Conservation (phyloP, 179 eudicot species). For the Beta macrorhiza region DNA sequence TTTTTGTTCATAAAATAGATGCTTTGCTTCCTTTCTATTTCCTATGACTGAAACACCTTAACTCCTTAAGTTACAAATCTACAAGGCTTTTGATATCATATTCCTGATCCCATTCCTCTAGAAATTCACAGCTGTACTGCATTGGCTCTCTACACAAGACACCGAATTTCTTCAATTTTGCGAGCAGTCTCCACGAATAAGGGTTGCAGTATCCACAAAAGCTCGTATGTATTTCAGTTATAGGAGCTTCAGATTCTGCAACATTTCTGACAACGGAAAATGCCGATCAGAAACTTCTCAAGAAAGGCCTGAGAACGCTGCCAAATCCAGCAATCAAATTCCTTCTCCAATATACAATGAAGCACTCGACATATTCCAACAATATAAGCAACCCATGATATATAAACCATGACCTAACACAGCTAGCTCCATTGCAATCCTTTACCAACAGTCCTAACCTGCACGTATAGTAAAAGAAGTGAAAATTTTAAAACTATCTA, state of each 20-base stretch:
- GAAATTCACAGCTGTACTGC: conserved; percentile 14
- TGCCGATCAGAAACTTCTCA: conserved; percentile 13
- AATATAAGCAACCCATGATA: conserved; percentile 16
- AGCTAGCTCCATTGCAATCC: conserved; percentile 26
- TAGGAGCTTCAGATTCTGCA: conserved; percentile 18
- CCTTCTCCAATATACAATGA: conserved; percentile 27
- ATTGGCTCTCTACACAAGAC: conserved; percentile 3
- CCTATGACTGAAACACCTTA: conserved; percentile 26
- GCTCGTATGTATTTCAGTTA: conserved; percentile 10
- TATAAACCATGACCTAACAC: conserved; percentile 25
- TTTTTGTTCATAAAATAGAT: neutral
- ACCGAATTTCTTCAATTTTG: conserved; percentile 10
- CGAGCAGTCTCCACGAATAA: conserved; percentile 9
- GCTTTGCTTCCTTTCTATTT: conserved; percentile 26
- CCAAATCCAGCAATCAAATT: conserved; percentile 22
- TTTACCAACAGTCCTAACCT: conserved; percentile 16
- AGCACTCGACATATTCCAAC: conserved; percentile 25
- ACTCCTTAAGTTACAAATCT: conserved; percentile 36
- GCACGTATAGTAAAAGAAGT: neutral
- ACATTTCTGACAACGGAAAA: conserved; percentile 7
- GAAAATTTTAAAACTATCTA: neutral
- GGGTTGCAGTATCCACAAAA: conserved; percentile 13
- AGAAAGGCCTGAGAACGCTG: conserved; percentile 8
- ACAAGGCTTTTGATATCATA: conserved; percentile 32
- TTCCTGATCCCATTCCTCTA: conserved; percentile 13